These are phyloP conservation scores for Terana coerulea DNA, from an alignment of 768 basidiomycete species.

Conservation along the genomic window DNA sequence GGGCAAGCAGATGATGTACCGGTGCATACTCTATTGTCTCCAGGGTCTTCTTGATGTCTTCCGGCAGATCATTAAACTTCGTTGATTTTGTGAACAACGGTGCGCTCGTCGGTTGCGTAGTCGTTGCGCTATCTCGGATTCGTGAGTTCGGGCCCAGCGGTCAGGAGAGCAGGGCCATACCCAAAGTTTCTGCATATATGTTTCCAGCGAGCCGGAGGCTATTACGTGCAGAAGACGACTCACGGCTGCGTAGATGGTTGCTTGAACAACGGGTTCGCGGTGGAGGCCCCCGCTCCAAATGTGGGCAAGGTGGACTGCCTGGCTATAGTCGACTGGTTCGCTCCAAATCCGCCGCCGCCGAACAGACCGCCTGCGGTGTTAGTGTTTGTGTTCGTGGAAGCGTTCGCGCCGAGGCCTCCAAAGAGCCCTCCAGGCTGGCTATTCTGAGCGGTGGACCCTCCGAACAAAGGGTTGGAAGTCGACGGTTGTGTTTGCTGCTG, in stretches of 20 bases:
- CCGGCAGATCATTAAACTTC: slow-evolving; percentile 82
- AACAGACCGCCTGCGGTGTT: slow-evolving; percentile 20
- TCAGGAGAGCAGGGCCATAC: not conserved
- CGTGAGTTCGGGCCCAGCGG: not conserved
- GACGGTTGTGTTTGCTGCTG: slow-evolving; percentile 15
- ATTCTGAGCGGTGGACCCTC: not conserved
- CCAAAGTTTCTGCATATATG: not conserved
- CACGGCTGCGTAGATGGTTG: slow-evolving; percentile 20
- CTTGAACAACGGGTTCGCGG: slow-evolving; percentile 8
- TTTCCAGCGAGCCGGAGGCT: not conserved
- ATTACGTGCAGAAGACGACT: slow-evolving; percentile 7
- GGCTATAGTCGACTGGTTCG: slow-evolving; percentile 20
- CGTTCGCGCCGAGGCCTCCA: slow-evolving; percentile 18
- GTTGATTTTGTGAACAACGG: slow-evolving; percentile 52
- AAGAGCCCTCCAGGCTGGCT: slow-evolving; percentile 9
- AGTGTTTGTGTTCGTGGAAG: slow-evolving; percentile 19
- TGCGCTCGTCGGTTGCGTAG: slow-evolving; percentile 16
- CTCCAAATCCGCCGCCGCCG: slow-evolving; percentile 26
- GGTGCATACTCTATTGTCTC: slow-evolving; percentile 66
- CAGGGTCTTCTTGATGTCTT: slow-evolving; percentile 57
- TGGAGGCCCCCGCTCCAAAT: slow-evolving; percentile 17
- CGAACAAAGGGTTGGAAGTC: slow-evolving; percentile 4
- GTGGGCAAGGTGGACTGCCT: slow-evolving; percentile 12
- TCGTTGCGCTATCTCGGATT: slow-evolving; percentile 4
- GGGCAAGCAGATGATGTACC: not conserved